phyloP scores from a whole-genome alignment of 306 rosid species.

The Prunus mira region DNA sequence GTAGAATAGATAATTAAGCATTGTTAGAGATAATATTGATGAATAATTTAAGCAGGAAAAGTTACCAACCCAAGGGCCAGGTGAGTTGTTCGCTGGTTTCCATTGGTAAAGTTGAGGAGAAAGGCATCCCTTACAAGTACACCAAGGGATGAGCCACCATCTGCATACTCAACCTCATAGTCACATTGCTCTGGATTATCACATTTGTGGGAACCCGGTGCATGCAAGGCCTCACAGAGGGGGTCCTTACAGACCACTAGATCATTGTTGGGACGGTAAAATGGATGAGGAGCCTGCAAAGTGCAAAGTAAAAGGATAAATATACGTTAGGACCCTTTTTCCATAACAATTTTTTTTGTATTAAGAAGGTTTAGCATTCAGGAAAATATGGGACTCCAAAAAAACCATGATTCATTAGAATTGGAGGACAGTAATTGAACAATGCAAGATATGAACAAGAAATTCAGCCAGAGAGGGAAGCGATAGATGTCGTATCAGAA shows the following conservation, averaged over 20 bases:
- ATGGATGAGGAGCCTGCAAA: constrained; percentile 78
- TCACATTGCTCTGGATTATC: constrained; percentile 74
- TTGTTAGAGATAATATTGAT: not conserved
- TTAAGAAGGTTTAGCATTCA: not conserved
- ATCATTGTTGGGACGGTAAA: constrained; percentile 66
- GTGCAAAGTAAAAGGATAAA: constrained; percentile 3
- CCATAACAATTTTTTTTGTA: not conserved
- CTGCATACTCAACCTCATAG: constrained; percentile 78
- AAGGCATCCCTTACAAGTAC: constrained; percentile 69
- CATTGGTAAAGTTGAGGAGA: constrained; percentile 62
- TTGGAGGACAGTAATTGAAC: too few species aligned
- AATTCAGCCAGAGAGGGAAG: not conserved
- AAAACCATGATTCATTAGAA: too few species aligned
- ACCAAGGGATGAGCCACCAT: constrained; percentile 79
- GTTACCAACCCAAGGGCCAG: constrained; percentile 75
- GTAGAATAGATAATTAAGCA: not conserved
- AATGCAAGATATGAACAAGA: not conserved
- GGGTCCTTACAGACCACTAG: constrained; percentile 72
- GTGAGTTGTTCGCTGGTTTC: constrained; percentile 53
- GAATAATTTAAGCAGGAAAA: constrained; percentile 12
- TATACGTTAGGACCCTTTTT: not conserved
- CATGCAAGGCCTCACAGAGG: constrained; percentile 60
- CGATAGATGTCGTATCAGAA: not conserved
- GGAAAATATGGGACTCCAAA: not conserved
- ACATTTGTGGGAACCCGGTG: constrained; percentile 45